phyloP scores from a whole-genome alignment of 805 yeast genomes.

The Schizosaccharomyces osmophilus region DNA sequence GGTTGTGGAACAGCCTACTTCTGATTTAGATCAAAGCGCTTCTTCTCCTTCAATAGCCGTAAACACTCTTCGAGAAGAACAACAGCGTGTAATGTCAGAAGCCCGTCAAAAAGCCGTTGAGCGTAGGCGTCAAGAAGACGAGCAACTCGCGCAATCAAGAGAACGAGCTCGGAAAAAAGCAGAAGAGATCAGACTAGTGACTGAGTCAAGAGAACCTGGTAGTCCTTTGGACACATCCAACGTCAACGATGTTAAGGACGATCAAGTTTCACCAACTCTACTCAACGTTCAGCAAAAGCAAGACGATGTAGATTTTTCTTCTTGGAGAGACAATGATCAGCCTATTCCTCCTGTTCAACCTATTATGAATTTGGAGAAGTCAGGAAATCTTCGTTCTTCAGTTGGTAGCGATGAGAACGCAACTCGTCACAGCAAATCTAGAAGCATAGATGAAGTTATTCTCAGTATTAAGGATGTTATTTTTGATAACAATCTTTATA shows the following conservation, averaged over 20 bases:
- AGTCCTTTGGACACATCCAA: no score
- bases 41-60: background rate
- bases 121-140: background rate
- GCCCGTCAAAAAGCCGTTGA: background rate
- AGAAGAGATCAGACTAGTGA: background rate
- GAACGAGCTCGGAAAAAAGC: background rate
- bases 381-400: no score
- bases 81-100: background rate
- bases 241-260: no score
- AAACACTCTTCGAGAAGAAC: background rate
- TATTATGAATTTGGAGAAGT: no score
- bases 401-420: no score
- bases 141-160: background rate
- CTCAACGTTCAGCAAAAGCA: no score
- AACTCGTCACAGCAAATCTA: background rate
- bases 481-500: background rate
- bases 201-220: no score
- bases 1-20: no score
- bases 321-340: background rate
- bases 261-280: no score
- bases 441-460: constrained; percentile 1
- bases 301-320: background rate
- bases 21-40: no score
- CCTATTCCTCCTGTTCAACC: background rate
- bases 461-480: background rate